These are phyloP conservation scores for Magnolia officinalis DNA, from an alignment of 164 flowering plant species.

Conservation along the genomic window DNA sequence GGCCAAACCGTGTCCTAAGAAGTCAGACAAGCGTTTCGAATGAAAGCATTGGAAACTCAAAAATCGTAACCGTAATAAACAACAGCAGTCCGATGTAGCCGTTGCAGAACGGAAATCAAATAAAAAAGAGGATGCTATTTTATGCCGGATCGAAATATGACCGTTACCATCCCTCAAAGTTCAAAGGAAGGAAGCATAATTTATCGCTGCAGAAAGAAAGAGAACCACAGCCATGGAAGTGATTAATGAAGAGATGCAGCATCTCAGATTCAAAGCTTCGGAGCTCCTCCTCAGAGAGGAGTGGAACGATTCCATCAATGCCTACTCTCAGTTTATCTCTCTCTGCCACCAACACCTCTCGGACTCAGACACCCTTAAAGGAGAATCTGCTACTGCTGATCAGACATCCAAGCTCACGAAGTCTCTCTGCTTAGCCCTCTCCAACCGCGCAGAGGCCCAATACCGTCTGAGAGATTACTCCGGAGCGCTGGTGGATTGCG, in stretches of 20 bases:
- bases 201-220: not conserved
- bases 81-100: too few species aligned
- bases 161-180: conserved; percentile 18
- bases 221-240: not conserved
- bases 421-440: conserved; percentile 71
- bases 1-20: too few species aligned
- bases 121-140: too few species aligned
- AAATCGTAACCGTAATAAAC: too few species aligned
- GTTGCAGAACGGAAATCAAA: too few species aligned
- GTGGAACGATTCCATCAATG: conserved; percentile 51
- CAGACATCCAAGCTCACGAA: conserved; percentile 40
- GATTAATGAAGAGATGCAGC: conserved; percentile 36
- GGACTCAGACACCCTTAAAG: conserved; percentile 14
- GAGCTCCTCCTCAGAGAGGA: conserved; percentile 85
- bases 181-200: not conserved
- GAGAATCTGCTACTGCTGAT: conserved; percentile 19
- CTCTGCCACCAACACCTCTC: conserved; percentile 45
- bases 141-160: conserved; percentile 1
- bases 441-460: conserved; percentile 73
- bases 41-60: too few species aligned
- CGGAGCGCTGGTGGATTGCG: conserved; percentile 62
- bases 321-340: conserved; percentile 56
- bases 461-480: conserved; percentile 33
- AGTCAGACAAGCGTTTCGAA: too few species aligned
- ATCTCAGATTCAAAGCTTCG: conserved; percentile 79